Percentiles rank a stretch among this genome's conserved stretches.
phyloP scores from a whole-genome alignment of 176 grass and related monocot species.

The Themeda triandra region DNA sequence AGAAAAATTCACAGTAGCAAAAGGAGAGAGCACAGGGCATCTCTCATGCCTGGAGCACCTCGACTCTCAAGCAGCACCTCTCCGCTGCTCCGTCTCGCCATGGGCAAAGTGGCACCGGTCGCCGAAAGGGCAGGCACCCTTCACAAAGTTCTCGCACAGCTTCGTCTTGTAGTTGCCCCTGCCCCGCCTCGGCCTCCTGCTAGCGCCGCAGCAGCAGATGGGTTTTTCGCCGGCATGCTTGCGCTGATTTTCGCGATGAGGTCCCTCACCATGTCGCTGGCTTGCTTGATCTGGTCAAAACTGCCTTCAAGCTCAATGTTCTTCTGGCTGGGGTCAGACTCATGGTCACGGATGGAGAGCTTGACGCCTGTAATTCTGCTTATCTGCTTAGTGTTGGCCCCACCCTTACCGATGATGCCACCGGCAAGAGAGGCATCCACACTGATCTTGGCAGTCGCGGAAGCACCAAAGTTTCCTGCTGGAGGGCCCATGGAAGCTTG shows the following conservation, averaged over 20 bases:
- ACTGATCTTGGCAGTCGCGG: slow-evolving; percentile 88
- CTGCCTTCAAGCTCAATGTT: slow-evolving; percentile 93
- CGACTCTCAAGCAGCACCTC: slow-evolving; percentile 33
- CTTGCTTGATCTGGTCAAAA: slow-evolving; percentile 94
- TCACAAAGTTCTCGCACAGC: slow-evolving; percentile 78
- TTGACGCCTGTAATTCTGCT: slow-evolving; percentile 72
- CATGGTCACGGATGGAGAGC: slow-evolving; percentile 71
- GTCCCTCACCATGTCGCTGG: slow-evolving; percentile 75
- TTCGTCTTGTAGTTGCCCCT: slow-evolving; percentile 84
- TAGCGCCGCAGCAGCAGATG: not conserved
- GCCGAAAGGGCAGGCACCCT: slow-evolving; percentile 69
- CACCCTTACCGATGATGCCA: slow-evolving; percentile 91
- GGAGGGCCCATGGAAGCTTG: slow-evolving; percentile 32
- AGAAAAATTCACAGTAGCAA: slow-evolving; percentile 32
- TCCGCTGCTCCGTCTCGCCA: slow-evolving; percentile 68
- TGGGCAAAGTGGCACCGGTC: slow-evolving; percentile 94
- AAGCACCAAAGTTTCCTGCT: slow-evolving; percentile 69
- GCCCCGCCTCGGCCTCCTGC: slow-evolving; percentile 20
- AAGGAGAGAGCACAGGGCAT: not conserved
- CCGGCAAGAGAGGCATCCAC: slow-evolving; percentile 83
- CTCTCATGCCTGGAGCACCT: not conserved
- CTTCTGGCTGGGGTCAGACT: slow-evolving; percentile 64
- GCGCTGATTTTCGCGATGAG: slow-evolving; percentile 65
- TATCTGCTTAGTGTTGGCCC: slow-evolving; percentile 90
- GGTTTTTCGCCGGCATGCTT: slow-evolving; percentile 28